Evolutionary conservation across 306 rosid genomes (phyloP).

Genomic region (Pterocarpus santalinus): DNA sequence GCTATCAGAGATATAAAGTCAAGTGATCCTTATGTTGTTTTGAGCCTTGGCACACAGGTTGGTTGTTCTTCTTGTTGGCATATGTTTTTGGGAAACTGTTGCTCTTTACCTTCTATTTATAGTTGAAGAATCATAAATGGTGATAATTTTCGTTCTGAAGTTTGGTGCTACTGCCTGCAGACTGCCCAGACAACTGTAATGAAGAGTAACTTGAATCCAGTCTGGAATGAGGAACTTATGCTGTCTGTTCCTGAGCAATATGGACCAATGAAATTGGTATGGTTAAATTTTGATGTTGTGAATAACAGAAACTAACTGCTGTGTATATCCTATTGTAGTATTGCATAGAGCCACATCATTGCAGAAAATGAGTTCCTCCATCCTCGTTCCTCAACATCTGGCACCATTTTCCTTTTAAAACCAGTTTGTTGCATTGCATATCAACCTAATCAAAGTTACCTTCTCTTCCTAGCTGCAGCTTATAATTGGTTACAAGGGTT

Average conservation of each 20-base stretch:
- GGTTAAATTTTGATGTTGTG: slow-evolving; percentile 37
- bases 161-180: slow-evolving; percentile 55
- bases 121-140: slow-evolving; percentile 28
- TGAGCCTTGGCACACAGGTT: slow-evolving; percentile 92
- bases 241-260: slow-evolving; percentile 86
- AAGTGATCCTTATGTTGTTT: slow-evolving; percentile 95
- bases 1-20: slow-evolving; percentile 96
- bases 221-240: slow-evolving; percentile 98
- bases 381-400: not conserved
- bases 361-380: slow-evolving; percentile 16
- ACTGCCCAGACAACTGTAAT: slow-evolving; percentile 70
- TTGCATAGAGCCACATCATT: not conserved
- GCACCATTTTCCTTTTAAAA: not conserved
- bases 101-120: slow-evolving; percentile 24
- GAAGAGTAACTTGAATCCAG: slow-evolving; percentile 93
- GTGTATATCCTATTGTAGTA: not conserved
- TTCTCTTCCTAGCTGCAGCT: not conserved
- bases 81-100: slow-evolving; percentile 39
- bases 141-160: slow-evolving; percentile 47
- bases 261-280: slow-evolving; percentile 88
- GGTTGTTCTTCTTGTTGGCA: slow-evolving; percentile 41
- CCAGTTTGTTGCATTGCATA: not conserved
- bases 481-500: too few relatives aligned
- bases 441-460: not conserved
- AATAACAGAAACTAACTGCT: slow-evolving; percentile 28